Percentiles rank a stretch among this genome's conserved stretches.
These are phyloP conservation scores for Jamesozyma gamospora DNA, from an alignment of 805 yeast genomes.

Conservation along the genomic window DNA sequence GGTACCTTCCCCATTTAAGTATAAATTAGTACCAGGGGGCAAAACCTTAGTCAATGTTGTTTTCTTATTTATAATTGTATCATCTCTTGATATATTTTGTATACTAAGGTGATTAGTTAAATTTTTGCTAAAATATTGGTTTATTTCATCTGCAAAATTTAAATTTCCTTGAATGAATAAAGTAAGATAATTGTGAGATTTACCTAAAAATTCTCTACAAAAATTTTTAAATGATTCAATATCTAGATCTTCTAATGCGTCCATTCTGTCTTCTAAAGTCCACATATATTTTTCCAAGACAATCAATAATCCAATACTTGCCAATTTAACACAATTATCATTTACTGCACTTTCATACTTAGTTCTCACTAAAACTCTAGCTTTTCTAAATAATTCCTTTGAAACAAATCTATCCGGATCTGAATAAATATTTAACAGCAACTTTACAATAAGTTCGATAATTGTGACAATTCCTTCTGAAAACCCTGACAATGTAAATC, in stretches of 20 bases:
- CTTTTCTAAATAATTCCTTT: slow-evolving; percentile 35
- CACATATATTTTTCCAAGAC: slow-evolving; percentile 49
- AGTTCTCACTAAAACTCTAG: slow-evolving; percentile 39
- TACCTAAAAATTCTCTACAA: slow-evolving; percentile 20
- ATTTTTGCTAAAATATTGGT: slow-evolving; percentile 17
- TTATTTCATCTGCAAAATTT: slow-evolving; percentile 16
- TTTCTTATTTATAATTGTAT: background rate
- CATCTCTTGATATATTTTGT: slow-evolving; percentile 1
- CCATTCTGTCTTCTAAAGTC: slow-evolving; percentile 44
- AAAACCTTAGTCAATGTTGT: slow-evolving; percentile 28
- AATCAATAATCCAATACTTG: slow-evolving; percentile 41
- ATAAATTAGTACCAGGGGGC: slow-evolving; percentile 30
- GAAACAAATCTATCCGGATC: slow-evolving; percentile 5
- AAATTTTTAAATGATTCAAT: slow-evolving; percentile 28
- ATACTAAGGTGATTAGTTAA: slow-evolving; percentile 22
- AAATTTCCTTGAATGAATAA: slow-evolving; percentile 45
- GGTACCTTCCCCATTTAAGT: slow-evolving; percentile 29
- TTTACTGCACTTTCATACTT: slow-evolving; percentile 37
- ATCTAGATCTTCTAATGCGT: slow-evolving; percentile 44
- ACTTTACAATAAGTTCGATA: slow-evolving; percentile 27
- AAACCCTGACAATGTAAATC: slow-evolving; percentile 48
- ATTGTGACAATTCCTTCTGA: slow-evolving; percentile 31
- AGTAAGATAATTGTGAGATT: slow-evolving; percentile 25
- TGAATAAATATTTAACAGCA: slow-evolving; percentile 19
- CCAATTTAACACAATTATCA: slow-evolving; percentile 38